Evolutionary conservation across 2,329 filamentous ascomycete species (phyloP).

Genomic region (Pyricularia sp.): DNA sequence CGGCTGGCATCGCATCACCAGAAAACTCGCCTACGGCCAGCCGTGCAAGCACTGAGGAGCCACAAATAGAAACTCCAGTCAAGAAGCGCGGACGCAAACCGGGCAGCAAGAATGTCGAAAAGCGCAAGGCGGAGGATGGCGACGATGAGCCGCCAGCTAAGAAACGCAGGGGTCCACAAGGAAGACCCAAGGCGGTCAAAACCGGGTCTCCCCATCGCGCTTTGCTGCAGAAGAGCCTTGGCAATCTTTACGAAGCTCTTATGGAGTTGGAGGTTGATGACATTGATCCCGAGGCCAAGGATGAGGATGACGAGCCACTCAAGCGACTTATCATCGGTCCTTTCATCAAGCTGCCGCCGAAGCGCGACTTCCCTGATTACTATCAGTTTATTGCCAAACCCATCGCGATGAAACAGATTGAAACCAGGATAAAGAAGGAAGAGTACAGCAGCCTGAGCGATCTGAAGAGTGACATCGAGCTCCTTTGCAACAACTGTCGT

Average conservation of each 20-base stretch:
- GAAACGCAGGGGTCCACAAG: conserved; percentile 65
- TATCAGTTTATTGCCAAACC: conserved; percentile 87
- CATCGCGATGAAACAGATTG: conserved; percentile 93
- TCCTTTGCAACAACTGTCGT: conserved; percentile 84
- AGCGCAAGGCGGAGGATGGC: conserved; percentile 77
- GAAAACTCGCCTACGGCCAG: conserved; percentile 74
- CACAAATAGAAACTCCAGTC: conserved; percentile 48
- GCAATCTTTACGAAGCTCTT: conserved; percentile 66
- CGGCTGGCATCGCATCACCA: conserved; percentile 21
- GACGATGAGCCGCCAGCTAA: conserved; percentile 71
- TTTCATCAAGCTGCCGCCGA: conserved; percentile 85
- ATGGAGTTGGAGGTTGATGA: conserved; percentile 80
- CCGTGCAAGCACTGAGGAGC: conserved; percentile 74
- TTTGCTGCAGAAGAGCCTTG: conserved; percentile 71
- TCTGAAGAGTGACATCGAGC: conserved; percentile 71
- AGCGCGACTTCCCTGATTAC: conserved; percentile 87
- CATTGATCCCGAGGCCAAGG: conserved; percentile 43
- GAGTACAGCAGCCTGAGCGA: conserved; percentile 78
- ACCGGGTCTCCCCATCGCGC: conserved; percentile 45
- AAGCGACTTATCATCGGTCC: conserved; percentile 85
- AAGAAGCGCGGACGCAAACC: conserved; percentile 85
- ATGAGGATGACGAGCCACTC: conserved; percentile 40
- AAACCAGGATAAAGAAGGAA: conserved; percentile 90
- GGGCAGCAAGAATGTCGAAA: conserved; percentile 56
- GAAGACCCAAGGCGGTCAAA: conserved; percentile 52